Conservation (phyloP, 495 filamentous ascomycete genomes). For the Rhypophila decipiens region DNA sequence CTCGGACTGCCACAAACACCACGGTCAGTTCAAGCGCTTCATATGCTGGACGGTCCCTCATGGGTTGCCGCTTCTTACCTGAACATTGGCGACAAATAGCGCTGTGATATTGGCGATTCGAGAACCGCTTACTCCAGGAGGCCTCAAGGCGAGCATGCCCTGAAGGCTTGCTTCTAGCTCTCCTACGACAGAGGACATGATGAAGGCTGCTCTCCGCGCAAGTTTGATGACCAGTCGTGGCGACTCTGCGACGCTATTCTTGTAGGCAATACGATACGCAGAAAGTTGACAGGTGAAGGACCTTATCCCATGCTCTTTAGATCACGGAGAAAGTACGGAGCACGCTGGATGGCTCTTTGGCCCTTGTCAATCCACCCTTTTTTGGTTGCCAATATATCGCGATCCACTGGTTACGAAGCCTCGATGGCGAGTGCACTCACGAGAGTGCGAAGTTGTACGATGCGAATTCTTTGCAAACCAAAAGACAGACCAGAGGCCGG, state of each 20-base stretch:
- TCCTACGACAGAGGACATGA: constrained; percentile 77
- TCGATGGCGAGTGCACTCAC: constrained; percentile 6
- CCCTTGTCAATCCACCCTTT: constrained; percentile 7
- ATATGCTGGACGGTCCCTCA: not conserved
- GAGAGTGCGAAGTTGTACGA: constrained; percentile 12
- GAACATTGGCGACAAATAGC: constrained; percentile 82
- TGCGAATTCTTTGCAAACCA: not conserved
- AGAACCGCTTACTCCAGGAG: constrained; percentile 86
- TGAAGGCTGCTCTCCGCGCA: constrained; percentile 18
- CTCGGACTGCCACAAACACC: constrained; percentile 63
- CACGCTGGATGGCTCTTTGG: constrained; percentile 7
- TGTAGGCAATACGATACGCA: constrained; percentile 17
- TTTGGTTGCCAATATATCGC: no score
- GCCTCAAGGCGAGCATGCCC: constrained; percentile 83
- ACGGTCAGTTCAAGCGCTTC: constrained; percentile 25
- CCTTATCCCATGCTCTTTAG: constrained; percentile 23
- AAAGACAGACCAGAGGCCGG: not conserved
- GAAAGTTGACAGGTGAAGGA: constrained; percentile 8
- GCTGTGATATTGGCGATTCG: constrained; percentile 81
- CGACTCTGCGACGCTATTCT: not conserved
- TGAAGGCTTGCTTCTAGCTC: constrained; percentile 87
- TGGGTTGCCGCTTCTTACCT: constrained; percentile 57
- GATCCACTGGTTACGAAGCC: constrained; percentile 21
- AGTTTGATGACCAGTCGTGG: constrained; percentile 4
- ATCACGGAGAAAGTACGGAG: constrained; percentile 16